Evolutionary conservation across 2,329 filamentous ascomycete genomes (phyloP), one percentile per base, ranked within the genome.

Genomic region (Pyrenophora graminea): DNA sequence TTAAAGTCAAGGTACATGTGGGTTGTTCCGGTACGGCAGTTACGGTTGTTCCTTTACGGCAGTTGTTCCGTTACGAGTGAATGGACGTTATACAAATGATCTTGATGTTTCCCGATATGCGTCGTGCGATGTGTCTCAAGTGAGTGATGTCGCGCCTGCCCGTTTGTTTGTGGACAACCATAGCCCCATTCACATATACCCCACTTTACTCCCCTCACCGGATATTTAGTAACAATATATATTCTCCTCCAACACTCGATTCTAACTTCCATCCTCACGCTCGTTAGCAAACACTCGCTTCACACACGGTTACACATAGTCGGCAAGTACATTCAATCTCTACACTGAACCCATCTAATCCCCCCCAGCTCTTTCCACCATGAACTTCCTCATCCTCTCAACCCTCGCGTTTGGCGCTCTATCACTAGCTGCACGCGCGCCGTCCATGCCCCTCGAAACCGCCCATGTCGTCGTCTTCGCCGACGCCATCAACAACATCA

Each of bases 1-100:
- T 41, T 21, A 41, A 41, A 51, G 41, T 41, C 41, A 51, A 45
- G 39, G 33, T 45, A 45, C 33, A 32, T 33, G 19, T 41, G 5
- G 17, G 33, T 32, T 32, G 13, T 32, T 30, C n/a, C 13, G 38
- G 31, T 31, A 23, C 7, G 7, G 21, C 4, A n/a, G n/a, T n/a
- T n/a, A n/a, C n/a, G 7, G 21, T 23, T 23, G 2, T 23, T 23
- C 21, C 7, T 4, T 23, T 23, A 23, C 15, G 15, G 15, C 15
- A 15, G 15, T 15, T 15, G 15, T 15, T 15, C 15, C 15, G 15
- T 15, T 15, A 15, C 15, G 1, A 15, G 15, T 15, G 15, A 15
- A 15, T 15, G 15, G 15, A 15, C 15, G 15, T 15, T 15, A 15
- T 21, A 21, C 19, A 5, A 2, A 21, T 21, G 1, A 21, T 21